Evolutionary conservation across 805 yeast genomes (phyloP), one percentile per base, ranked within the genome.

Genomic region (Yamadazyma kitorensis): DNA sequence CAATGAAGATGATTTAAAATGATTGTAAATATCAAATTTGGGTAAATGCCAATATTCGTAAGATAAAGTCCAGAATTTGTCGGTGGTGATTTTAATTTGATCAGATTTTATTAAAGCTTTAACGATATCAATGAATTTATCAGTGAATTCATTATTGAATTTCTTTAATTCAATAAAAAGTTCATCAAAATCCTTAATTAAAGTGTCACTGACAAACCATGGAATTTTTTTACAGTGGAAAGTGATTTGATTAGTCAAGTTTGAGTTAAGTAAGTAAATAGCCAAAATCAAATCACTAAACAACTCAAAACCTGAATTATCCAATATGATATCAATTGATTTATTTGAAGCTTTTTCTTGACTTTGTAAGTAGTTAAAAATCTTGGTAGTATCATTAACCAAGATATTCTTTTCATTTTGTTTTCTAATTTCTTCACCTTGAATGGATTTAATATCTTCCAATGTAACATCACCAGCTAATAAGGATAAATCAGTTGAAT

Each of bases 181-280:
- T 19, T 70, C 53, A 29, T 68, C 66, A 40, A 86, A 78, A 61
- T 93, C 99, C 51, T 79, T 80, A 18, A 86, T 76, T 78, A 88
- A 79, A 6, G 93, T 94, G 59, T 93, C 99, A 47, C 96, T 86
- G 13, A 93, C 98, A 82, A 93, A 91, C 94, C 98, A 93, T 21
- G 98, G 97, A 40, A 88, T 75, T 33, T 79, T 77, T 59, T 93
- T 93, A 44, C 95, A 87, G 59, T 93, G 98, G 42, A 89, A 68
- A 13, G 78, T 81, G 40, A 91, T 76, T 36, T 74, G 65, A 15
- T 67, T 62, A 11, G 77, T 80, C 15, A 89, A 55, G n/a, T 76
- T 74, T 11, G 85, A 61, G 48, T 89, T 95, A 16, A 93, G 51
- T 27, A 61, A 49, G 37, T 64, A 65, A 24, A 61, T 41, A 6